Percentiles rank a stretch among this genome's conserved stretches.
Conservation (phyloP, 352 stramenopile genomes). For the Globisporangium nodosum region DNA sequence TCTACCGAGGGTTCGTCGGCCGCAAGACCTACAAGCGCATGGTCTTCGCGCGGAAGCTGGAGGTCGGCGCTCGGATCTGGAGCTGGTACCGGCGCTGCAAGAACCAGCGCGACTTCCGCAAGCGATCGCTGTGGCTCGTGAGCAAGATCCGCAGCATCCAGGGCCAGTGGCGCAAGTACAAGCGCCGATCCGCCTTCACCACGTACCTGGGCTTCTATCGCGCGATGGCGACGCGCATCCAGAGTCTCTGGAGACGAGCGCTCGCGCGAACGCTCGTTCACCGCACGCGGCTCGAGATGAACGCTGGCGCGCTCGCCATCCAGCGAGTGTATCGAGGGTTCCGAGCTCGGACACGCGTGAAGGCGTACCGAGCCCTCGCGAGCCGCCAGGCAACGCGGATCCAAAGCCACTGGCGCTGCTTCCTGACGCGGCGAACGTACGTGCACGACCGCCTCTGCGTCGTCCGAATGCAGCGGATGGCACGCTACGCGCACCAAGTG, state of each 20-base stretch:
- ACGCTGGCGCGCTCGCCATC: constrained; percentile 24
- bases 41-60: constrained; percentile 18
- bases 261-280: constrained; percentile 25
- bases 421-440: constrained; percentile 18
- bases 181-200: constrained; percentile 23
- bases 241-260: constrained; percentile 42
- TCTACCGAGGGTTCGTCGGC: constrained; percentile 35
- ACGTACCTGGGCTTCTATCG: constrained; percentile 38
- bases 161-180: constrained; percentile 48
- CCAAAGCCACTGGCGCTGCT: constrained; percentile 37
- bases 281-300: constrained; percentile 23
- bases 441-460: constrained; percentile 21
- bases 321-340: constrained; percentile 41
- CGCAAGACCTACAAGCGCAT: constrained; percentile 15
- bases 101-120: constrained; percentile 24
- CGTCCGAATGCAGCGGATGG: constrained; percentile 31
- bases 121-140: constrained; percentile 40
- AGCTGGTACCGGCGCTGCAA: constrained; percentile 48
- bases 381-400: constrained; percentile 24
- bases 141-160: constrained; percentile 48
- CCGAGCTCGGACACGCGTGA: constrained; percentile 20
- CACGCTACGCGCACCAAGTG: constrained; percentile 30
- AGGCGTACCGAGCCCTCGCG: constrained; percentile 21
- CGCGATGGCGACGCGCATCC: constrained; percentile 24
- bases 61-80: constrained; percentile 23